These are phyloP conservation scores for Orbilia quercus DNA, from an alignment of 2,329 filamentous ascomycete species.

Conservation along the genomic window DNA sequence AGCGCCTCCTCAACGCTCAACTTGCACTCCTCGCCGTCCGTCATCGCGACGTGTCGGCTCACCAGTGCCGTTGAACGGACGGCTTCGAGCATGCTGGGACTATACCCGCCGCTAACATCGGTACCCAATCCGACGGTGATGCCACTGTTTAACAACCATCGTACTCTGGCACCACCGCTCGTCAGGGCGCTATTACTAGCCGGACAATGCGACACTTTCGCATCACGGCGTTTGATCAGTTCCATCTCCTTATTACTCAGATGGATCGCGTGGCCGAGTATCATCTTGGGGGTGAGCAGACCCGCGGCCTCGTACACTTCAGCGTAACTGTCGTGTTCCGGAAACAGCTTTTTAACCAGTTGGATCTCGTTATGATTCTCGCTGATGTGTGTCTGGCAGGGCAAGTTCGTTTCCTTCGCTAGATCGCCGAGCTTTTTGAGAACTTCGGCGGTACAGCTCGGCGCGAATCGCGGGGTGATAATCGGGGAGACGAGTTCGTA, in stretches of 20 bases:
- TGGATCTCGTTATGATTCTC: constrained; percentile 81
- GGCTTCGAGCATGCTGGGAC: constrained; percentile 82
- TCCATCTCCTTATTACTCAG: constrained; percentile 74
- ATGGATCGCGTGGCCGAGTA: constrained; percentile 88
- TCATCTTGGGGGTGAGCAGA: constrained; percentile 77
- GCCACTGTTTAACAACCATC: constrained; percentile 77
- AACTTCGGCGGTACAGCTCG: constrained; percentile 70
- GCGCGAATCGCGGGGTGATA: constrained; percentile 79
- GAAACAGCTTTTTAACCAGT: constrained; percentile 78
- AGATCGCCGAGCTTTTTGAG: constrained; percentile 74
- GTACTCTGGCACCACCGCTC: constrained; percentile 79
- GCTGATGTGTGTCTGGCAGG: constrained; percentile 88
- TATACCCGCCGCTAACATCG: constrained; percentile 90
- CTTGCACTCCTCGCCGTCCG: constrained; percentile 69
- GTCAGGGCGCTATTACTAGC: constrained; percentile 85
- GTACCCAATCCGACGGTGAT: constrained; percentile 87
- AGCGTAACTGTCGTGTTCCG: constrained; percentile 73
- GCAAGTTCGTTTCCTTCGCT: constrained; percentile 72
- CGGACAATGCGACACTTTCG: constrained; percentile 85
- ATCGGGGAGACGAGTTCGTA: constrained; percentile 78
- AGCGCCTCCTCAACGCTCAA: constrained; percentile 86
- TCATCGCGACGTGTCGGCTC: constrained; percentile 76
- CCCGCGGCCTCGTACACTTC: constrained; percentile 80
- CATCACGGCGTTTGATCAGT: constrained; percentile 71
- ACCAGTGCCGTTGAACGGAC: constrained; percentile 83